Evolutionary conservation across 768 basidiomycete species (phyloP), one percentile per base, ranked within the genome.

Genomic region (Leccinum barrowsii): DNA sequence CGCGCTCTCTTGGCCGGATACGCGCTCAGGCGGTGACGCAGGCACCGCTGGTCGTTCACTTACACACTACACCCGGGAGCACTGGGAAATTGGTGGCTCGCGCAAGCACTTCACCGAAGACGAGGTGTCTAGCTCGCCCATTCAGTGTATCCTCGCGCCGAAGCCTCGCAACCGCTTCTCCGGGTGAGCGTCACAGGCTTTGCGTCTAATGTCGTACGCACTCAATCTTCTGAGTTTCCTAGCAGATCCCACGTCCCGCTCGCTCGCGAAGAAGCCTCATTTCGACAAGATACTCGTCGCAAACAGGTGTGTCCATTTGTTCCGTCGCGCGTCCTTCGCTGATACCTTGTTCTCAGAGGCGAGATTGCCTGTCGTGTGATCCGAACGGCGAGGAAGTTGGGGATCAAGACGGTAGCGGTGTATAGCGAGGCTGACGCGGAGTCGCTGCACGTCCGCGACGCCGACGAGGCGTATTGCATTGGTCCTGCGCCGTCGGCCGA

Each of bases 331-430:
- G 19, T 22, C 47, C 7, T 21, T 48, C 47, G 47, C 26, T 21
- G 4, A 13, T 15, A 13, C 10, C 19, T 6, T 51, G 15, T 22
- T 12, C 11, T 13, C 60, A 96, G 94, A 72, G 94, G 94, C 50
- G 94, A 98, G 74, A 98, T 98, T 62, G 94, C 94, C 5, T 97
- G 95, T 72, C 87, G 94, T 19, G 92, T 98, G 47, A 96, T 96
- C 56, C 86, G 90, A 24, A 96, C 94, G 0, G 92, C 92, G 2
- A 85, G 80, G 72, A 90, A 89, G 68, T 77, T 97, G 4, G 94
- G 95, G 0, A 88, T 97, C 70, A 87, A 83, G 79, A 94, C 92
- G 0, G 94, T 97, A 15, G 94, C 94, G 0, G 90, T 98, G 7
- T 97, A 89, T 69, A 92, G 90, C 59, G 92, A 95, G 50, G 92